These are phyloP conservation scores for Melocanna baccifera DNA, from an alignment of 176 grass and related monocot species.

Conservation along the genomic window DNA sequence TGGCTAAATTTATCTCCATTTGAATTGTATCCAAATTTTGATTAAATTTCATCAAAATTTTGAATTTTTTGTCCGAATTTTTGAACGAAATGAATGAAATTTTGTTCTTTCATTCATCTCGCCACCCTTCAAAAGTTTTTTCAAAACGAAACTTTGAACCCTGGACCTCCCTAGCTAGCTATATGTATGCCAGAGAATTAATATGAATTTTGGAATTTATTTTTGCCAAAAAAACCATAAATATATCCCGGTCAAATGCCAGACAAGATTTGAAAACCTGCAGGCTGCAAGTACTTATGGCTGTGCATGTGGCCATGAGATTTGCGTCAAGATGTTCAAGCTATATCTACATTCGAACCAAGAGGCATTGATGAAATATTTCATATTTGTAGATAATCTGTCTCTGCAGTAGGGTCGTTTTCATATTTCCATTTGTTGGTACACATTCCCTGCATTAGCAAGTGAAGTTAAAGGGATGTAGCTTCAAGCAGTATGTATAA, in stretches of 20 bases:
- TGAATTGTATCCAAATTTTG: too few species aligned
- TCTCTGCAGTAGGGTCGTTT: conserved; percentile 2
- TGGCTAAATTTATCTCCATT: too few species aligned
- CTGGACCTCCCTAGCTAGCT: neutral
- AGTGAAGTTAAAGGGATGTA: conserved; percentile 3
- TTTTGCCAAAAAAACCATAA: neutral
- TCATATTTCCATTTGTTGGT: conserved; percentile 8
- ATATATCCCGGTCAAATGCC: neutral
- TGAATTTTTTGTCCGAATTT: too few species aligned
- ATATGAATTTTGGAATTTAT: neutral
- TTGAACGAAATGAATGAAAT: too few species aligned
- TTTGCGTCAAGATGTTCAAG: conserved; percentile 15
- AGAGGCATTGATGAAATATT: conserved; percentile 22
- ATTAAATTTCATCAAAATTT: too few species aligned
- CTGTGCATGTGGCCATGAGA: neutral
- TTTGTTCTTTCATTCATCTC: too few species aligned
- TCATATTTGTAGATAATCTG: conserved; percentile 4
- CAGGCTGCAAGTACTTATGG: conserved; percentile 8
- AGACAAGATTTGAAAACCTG: neutral
- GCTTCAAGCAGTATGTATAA: conserved; percentile 13
- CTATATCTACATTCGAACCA: neutral
- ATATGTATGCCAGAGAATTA: neutral
- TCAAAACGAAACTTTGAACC: too few species aligned
- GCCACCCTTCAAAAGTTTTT: too few species aligned
- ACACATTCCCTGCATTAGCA: conserved; percentile 4